Evolutionary conservation across 2,329 filamentous ascomycete genomes (phyloP).

Genomic region (Talaromyces marneffei): DNA sequence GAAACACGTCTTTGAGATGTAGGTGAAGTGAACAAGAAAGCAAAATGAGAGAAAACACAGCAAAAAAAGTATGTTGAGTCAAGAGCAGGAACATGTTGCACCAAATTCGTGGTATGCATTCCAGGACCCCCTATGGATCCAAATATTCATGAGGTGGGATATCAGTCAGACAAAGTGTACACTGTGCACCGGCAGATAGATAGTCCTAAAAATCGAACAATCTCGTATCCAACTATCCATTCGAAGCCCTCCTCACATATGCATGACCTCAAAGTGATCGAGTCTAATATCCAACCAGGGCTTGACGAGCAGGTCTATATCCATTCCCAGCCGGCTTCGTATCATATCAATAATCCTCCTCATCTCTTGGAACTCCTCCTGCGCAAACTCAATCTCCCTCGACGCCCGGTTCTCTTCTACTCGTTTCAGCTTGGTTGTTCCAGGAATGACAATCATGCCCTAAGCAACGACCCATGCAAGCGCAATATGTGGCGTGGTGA

Average conservation of each 20-base stretch:
- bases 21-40: not conserved
- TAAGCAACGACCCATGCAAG: constrained; percentile 39
- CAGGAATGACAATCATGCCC: constrained; percentile 43
- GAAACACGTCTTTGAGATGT: not conserved
- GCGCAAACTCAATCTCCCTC: constrained; percentile 31
- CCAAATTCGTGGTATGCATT: not conserved
- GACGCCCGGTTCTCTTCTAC: constrained; percentile 40
- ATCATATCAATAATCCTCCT: constrained; percentile 33
- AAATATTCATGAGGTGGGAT: constrained; percentile 1
- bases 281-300: not conserved
- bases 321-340: constrained; percentile 36
- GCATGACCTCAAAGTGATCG: not conserved
- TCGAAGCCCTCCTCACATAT: not conserved
- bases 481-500: constrained; percentile 32
- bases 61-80: not conserved
- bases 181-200: not conserved
- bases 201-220: not conserved
- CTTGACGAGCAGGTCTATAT: constrained; percentile 19
- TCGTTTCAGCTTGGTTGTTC: constrained; percentile 38
- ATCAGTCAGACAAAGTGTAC: not conserved
- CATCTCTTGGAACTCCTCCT: constrained; percentile 38
- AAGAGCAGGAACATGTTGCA: not conserved
- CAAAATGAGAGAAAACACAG: not conserved
- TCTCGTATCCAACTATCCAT: not conserved
- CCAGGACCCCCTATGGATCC: no score